phyloP scores from a whole-genome alignment of 2,329 filamentous ascomycete genomes.

The Calonectria pseudoturangicola region DNA sequence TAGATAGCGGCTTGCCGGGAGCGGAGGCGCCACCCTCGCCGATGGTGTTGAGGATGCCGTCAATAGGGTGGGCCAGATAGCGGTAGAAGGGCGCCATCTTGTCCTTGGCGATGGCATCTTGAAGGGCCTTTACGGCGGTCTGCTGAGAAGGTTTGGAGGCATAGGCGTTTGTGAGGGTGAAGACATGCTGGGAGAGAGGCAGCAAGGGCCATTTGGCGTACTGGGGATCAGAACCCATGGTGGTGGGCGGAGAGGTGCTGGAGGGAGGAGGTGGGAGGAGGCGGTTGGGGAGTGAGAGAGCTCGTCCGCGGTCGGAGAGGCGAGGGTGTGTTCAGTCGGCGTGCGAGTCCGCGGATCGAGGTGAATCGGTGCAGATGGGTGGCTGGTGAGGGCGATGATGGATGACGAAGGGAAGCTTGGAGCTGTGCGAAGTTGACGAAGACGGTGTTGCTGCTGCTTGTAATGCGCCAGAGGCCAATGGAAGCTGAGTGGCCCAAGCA shows the following conservation, averaged over 20 bases:
- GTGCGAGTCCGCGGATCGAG: slow-evolving; percentile 1
- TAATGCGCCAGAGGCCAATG: slow-evolving; percentile 50
- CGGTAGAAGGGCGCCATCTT: slow-evolving; percentile 93
- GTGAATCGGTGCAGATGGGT: slow-evolving; percentile 29
- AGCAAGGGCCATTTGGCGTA: slow-evolving; percentile 91
- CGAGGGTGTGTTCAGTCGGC: neutral
- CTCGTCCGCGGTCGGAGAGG: slow-evolving; percentile 7
- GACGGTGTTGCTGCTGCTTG: slow-evolving; percentile 46
- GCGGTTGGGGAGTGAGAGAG: slow-evolving; percentile 23
- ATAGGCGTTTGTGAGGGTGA: slow-evolving; percentile 88
- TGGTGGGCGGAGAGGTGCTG: slow-evolving; percentile 54
- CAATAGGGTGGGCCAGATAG: slow-evolving; percentile 86
- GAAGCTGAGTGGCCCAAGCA: slow-evolving; percentile 48
- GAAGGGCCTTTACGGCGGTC: slow-evolving; percentile 81
- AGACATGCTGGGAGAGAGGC: slow-evolving; percentile 88
- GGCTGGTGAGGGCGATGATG: slow-evolving; percentile 44
- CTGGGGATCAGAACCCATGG: slow-evolving; percentile 87
- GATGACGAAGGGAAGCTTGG: slow-evolving; percentile 52
- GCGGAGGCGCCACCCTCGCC: slow-evolving; percentile 76
- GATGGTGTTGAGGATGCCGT: slow-evolving; percentile 86
- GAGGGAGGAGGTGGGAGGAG: slow-evolving; percentile 52
- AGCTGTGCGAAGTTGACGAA: slow-evolving; percentile 46
- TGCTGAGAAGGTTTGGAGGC: slow-evolving; percentile 80
- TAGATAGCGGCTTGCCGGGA: slow-evolving; percentile 75
- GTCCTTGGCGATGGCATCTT: slow-evolving; percentile 88